A percentile compares a stretch with the other conserved stretches of the same genome.
Conservation (phyloP, 768 basidiomycete genomes). For the Lactarius trivialis region DNA sequence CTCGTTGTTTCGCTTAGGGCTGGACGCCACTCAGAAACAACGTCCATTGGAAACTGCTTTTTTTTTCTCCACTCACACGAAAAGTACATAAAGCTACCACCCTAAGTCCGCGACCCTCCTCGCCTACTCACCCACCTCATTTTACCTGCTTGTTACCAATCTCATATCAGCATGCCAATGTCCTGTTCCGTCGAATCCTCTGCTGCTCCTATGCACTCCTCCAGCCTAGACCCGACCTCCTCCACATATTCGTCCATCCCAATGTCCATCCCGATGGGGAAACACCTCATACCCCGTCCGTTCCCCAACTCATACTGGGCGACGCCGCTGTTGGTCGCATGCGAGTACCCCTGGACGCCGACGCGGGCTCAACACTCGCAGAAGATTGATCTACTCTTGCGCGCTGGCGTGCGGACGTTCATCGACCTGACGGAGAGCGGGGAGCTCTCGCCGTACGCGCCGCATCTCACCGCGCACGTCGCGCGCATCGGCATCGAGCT, state of each 20-base stretch:
- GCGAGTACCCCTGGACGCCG: constrained; percentile 77
- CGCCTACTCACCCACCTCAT: not conserved
- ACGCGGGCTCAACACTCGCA: constrained; percentile 36
- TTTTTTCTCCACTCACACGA: not conserved
- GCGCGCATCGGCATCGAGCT: constrained; percentile 49
- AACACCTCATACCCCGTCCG: constrained; percentile 39
- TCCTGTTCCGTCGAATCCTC: constrained; percentile 6
- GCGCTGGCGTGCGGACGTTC: constrained; percentile 70
- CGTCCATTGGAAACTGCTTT: not conserved
- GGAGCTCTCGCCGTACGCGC: constrained; percentile 62
- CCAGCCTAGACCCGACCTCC: not conserved
- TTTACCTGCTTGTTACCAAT: not conserved
- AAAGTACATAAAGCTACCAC: constrained; percentile 5
- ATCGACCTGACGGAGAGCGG: constrained; percentile 81
- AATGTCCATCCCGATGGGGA: not conserved
- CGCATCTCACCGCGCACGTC: constrained; percentile 49
- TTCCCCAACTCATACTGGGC: constrained; percentile 88
- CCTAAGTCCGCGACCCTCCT: not conserved
- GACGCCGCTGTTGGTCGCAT: constrained; percentile 61
- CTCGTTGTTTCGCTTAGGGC: not conserved
- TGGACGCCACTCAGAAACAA: not conserved
- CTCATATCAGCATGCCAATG: not conserved
- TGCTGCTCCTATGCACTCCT: not conserved
- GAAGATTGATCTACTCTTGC: constrained; percentile 68
- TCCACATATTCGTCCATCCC: constrained; percentile 1